Conservation (phyloP, 23 red algal species). For the Rhodosorus marinus region DNA sequence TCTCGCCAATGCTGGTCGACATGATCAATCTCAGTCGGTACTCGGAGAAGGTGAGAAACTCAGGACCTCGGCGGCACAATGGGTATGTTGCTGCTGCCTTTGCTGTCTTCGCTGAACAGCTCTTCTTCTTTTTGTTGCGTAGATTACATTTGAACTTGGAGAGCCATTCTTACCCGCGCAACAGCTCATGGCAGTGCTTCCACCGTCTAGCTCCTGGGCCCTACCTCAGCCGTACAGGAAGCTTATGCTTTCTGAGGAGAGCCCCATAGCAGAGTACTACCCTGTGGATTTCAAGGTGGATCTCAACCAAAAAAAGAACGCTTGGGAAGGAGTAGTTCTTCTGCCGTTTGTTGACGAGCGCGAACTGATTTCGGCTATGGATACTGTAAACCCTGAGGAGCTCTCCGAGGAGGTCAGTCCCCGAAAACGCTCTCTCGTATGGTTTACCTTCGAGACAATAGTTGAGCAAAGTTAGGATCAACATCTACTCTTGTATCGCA, state of each 20-base stretch:
- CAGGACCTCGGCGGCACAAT: too few relatives aligned
- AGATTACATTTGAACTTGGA: constrained; percentile 56
- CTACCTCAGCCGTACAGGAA: constrained; percentile 37
- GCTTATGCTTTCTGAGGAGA: constrained; percentile 51
- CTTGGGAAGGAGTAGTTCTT: constrained; percentile 88
- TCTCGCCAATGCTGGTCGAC: constrained; percentile 82
- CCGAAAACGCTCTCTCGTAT: constrained; percentile 2
- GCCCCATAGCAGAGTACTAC: constrained; percentile 84
- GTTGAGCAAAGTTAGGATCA: background rate
- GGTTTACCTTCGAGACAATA: background rate
- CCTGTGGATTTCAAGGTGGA: constrained; percentile 85
- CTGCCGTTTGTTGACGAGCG: constrained; percentile 87
- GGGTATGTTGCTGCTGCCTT: too few relatives aligned
- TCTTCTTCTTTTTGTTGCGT: too few relatives aligned
- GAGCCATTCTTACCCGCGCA: constrained; percentile 64
- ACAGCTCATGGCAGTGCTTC: constrained; percentile 86
- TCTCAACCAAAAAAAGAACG: constrained; percentile 70
- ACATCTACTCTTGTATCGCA: too few relatives aligned
- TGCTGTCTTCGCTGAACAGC: background rate
- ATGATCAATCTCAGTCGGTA: constrained; percentile 23
- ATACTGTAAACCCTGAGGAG: too few relatives aligned
- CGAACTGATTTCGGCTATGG: background rate
- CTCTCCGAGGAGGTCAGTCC: too few relatives aligned
- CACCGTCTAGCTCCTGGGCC: constrained; percentile 49
- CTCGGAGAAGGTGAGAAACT: constrained; percentile 5